Evolutionary conservation across 495 filamentous ascomycete genomes (phyloP).

Genomic region (Staphylotrichum longicolle): DNA sequence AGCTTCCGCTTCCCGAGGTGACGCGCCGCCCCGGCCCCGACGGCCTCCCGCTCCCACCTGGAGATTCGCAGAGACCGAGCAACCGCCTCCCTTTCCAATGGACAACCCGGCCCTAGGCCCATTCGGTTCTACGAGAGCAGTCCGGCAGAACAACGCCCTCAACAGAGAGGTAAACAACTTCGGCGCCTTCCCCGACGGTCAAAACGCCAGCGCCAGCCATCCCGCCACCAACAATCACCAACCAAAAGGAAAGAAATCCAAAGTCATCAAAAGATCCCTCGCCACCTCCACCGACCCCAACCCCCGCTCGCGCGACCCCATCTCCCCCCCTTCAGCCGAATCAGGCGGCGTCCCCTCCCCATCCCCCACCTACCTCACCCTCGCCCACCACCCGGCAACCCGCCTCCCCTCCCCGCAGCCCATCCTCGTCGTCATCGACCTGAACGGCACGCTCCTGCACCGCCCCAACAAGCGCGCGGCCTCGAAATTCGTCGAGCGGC

Average conservation of each 20-base stretch:
- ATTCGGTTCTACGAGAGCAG: not conserved
- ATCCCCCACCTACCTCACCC: slow-evolving; percentile 39
- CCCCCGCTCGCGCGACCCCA: slow-evolving; percentile 22
- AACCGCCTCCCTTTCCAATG: not conserved
- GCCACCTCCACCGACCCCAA: not conserved
- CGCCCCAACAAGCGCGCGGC: slow-evolving; percentile 55
- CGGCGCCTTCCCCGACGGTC: not conserved
- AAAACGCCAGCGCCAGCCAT: not conserved
- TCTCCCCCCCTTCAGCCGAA: slow-evolving; percentile 34
- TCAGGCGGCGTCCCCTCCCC: slow-evolving; percentile 54
- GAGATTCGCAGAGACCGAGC: not conserved
- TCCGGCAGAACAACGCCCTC: not conserved
- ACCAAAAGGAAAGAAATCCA: not conserved
- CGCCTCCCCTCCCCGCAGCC: slow-evolving; percentile 34
- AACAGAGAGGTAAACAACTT: not conserved
- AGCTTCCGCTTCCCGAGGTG: no score
- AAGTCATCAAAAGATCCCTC: not conserved
- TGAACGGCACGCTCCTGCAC: slow-evolving; percentile 85
- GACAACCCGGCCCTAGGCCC: slow-evolving; percentile 2
- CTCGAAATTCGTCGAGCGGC: slow-evolving; percentile 57
- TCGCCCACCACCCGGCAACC: slow-evolving; percentile 26
- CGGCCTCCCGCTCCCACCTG: not conserved
- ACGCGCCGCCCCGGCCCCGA: not conserved
- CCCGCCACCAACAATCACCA: not conserved
- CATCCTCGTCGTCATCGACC: slow-evolving; percentile 80